Evolutionary conservation across 2,329 filamentous ascomycete genomes (phyloP), one percentile per base, ranked within the genome.

Genomic region (Fonsecaea nubica): DNA sequence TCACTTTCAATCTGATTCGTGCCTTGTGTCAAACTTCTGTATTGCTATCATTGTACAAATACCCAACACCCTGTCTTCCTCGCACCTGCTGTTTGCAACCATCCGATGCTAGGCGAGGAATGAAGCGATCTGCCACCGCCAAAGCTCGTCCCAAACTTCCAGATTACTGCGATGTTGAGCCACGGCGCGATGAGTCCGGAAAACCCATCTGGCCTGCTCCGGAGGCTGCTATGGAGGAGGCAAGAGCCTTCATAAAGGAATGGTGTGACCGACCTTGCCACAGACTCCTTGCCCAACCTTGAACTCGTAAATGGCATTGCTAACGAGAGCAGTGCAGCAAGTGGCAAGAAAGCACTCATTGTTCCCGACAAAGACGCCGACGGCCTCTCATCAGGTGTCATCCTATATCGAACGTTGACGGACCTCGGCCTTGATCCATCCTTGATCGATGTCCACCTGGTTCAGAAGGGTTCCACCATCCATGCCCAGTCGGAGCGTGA

Each of bases 281-380:
- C 25, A 25, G 25, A 25, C 25, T 50, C 50, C 3, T 50, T 15
- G 18, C 15, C 40, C 2, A 10, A 9, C 33, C 33, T 38, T 40
- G n/a, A 57, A 9, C 9, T 50, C 45, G 45, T 50, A 3, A 25
- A 25, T 10, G 9, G 25, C 32, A 45, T 38, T 57, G 54, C 62
- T 69, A 56, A 65, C n/a, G 35, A 42, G 32, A 58, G 10, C 68
- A 89, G 87, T 75, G 86, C 82, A 18, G 72, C 78, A 15, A 77
- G 84, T 10, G 76, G 81, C 9, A 81, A 85, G 63, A 80, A 77
- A 40, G 85, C 84, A 0, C 76, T 90, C 18, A 86, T 91, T 13
- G 81, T 90, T 0, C 89, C 89, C 0, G 89, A 91, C 73, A 90
- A 90, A 72, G 88, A 90, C 71, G 87, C 87, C 2, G 89, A 91